phyloP scores from a whole-genome alignment of 306 rosid genomes.

The Rosa rugosa region DNA sequence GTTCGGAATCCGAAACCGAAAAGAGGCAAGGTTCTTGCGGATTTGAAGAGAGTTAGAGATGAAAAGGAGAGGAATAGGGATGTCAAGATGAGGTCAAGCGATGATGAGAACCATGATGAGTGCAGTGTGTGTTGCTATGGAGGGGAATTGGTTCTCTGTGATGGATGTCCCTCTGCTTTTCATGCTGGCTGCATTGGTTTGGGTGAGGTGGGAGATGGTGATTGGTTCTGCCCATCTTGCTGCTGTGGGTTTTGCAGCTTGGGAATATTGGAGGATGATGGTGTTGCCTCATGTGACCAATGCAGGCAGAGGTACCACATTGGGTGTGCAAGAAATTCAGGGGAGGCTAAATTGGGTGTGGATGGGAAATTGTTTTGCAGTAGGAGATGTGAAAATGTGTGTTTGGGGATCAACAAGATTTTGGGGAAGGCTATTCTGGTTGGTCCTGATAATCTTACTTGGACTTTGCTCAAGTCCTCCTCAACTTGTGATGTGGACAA shows the following conservation, averaged over 20 bases:
- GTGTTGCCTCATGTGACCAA: constrained; percentile 21
- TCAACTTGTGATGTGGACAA: constrained; percentile 10
- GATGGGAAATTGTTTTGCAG: constrained; percentile 45
- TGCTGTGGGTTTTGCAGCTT: constrained; percentile 46
- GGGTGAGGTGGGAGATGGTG: constrained; percentile 36
- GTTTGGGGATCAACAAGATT: constrained; percentile 32
- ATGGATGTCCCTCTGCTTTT: constrained; percentile 57
- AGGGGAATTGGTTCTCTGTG: constrained; percentile 60
- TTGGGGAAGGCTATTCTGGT: constrained; percentile 44
- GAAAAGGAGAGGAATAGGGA: neutral
- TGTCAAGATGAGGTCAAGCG: neutral
- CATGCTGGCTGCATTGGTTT: constrained; percentile 48
- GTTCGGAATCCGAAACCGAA: neutral
- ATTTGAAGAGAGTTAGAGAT: neutral
- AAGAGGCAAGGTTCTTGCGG: constrained; percentile 5
- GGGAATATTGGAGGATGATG: constrained; percentile 11
- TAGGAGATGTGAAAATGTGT: constrained; percentile 39
- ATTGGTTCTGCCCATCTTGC: constrained; percentile 73
- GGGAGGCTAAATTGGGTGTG: neutral
- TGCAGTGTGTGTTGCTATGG: constrained; percentile 53
- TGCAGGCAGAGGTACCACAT: constrained; percentile 50
- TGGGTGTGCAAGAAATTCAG: constrained; percentile 36
- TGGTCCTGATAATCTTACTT: constrained; percentile 38
- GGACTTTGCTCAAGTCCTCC: constrained; percentile 48
- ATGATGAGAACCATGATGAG: constrained; percentile 27